Percentiles rank a stretch among this genome's conserved stretches.
These are phyloP conservation scores for Metahyphopichia silvanorum DNA, from an alignment of 805 yeast species.

Conservation along the genomic window DNA sequence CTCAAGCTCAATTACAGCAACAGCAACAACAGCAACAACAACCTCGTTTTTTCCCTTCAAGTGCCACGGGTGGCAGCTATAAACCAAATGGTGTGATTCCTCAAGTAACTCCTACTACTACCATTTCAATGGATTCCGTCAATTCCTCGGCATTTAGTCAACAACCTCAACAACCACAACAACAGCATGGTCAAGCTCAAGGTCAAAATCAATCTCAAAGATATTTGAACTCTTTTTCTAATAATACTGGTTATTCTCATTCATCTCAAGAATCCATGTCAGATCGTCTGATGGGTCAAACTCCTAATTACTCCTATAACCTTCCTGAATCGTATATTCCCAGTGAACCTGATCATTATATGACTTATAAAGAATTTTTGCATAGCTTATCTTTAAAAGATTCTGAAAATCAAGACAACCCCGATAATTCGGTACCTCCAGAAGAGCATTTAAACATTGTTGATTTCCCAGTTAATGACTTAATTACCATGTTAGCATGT, in stretches of 20 bases:
- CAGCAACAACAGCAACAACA: constrained; percentile 5
- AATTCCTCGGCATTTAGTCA: constrained; percentile 10
- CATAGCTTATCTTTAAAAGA: constrained; percentile 20
- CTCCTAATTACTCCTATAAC: neutral
- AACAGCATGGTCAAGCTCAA: constrained; percentile 7
- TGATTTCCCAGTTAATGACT: constrained; percentile 75
- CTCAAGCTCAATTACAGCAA: constrained; percentile 8
- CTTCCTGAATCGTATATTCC: constrained; percentile 4
- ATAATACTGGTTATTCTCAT: neutral
- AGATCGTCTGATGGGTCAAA: neutral
- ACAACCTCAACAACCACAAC: constrained; percentile 8
- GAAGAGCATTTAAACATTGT: constrained; percentile 68
- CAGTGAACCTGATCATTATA: constrained; percentile 38
- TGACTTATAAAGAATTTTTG: constrained; percentile 40
- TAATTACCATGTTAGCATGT: constrained; percentile 81
- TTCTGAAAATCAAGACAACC: constrained; percentile 1
- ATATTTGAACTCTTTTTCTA: constrained; percentile 9
- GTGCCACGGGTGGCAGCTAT: constrained; percentile 7
- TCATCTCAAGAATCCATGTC: constrained; percentile 3
- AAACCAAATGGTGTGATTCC: constrained; percentile 15
- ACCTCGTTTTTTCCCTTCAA: constrained; percentile 4
- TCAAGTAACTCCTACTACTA: constrained; percentile 53
- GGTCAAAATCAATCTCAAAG: constrained; percentile 9
- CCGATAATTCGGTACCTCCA: constrained; percentile 6
- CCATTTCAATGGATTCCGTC: constrained; percentile 48